These are phyloP conservation scores for Boletus sensibilis DNA, from an alignment of 768 basidiomycete species.

Conservation along the genomic window DNA sequence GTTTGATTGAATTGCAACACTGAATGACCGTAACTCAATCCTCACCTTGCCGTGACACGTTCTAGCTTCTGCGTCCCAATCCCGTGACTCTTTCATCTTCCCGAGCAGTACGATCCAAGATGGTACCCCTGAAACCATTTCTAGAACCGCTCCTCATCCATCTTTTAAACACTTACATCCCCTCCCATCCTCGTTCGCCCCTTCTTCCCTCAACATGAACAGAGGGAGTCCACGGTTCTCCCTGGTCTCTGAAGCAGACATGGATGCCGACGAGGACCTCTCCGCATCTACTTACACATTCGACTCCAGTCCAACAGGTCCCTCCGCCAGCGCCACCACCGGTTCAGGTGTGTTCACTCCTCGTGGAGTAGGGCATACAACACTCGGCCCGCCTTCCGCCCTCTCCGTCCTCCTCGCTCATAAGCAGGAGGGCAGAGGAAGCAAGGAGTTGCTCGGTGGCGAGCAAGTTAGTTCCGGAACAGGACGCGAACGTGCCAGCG, in stretches of 20 bases:
- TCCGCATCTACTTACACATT: slow-evolving; percentile 31
- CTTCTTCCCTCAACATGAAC: slow-evolving; percentile 20
- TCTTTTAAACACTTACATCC: slow-evolving; percentile 18
- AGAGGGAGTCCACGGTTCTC: slow-evolving; percentile 28
- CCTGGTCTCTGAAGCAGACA: slow-evolving; percentile 21
- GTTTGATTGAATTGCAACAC: slow-evolving; percentile 10
- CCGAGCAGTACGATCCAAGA: slow-evolving; percentile 28
- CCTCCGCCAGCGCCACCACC: neutral
- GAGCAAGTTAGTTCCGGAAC: neutral
- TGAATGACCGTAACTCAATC: slow-evolving; percentile 8
- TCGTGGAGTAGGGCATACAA: slow-evolving; percentile 22
- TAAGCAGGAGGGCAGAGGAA: slow-evolving; percentile 8
- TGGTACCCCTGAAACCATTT: slow-evolving; percentile 26
- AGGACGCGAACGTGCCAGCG: neutral
- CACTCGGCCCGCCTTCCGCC: slow-evolving; percentile 30
- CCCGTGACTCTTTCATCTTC: slow-evolving; percentile 42
- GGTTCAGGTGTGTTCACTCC: slow-evolving; percentile 21
- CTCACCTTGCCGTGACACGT: slow-evolving; percentile 19
- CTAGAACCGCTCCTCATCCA: slow-evolving; percentile 6
- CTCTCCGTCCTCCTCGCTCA: slow-evolving; percentile 38
- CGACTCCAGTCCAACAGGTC: slow-evolving; percentile 17
- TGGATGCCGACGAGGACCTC: slow-evolving; percentile 28
- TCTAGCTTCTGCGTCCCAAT: slow-evolving; percentile 23
- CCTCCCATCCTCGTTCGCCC: slow-evolving; percentile 26
- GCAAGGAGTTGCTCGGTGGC: neutral